phyloP scores from a whole-genome alignment of 2,329 filamentous ascomycete species.

The Dothistroma pini region DNA sequence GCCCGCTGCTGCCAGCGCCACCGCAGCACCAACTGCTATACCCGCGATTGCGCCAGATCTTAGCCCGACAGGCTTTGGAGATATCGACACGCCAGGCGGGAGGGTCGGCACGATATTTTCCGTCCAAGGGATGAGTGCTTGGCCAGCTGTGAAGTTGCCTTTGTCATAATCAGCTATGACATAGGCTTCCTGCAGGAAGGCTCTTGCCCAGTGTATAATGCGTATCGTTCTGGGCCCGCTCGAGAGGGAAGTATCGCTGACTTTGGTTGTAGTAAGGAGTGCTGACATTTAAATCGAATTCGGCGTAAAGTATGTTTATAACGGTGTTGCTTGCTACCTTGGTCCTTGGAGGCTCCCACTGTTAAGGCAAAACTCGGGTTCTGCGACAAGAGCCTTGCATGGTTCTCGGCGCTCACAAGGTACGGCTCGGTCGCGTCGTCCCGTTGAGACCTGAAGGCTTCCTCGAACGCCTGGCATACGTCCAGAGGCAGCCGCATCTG shows the following conservation, averaged over 20 bases:
- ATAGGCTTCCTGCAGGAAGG: slow-evolving; percentile 31
- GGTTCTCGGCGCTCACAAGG: slow-evolving; percentile 39
- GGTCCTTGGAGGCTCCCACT: slow-evolving; percentile 11
- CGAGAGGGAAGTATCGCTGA: slow-evolving; percentile 27
- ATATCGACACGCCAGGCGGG: background rate
- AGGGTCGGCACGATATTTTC: background rate
- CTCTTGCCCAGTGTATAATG: slow-evolving; percentile 31
- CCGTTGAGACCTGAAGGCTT: slow-evolving; percentile 39
- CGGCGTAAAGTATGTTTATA: slow-evolving; percentile 30
- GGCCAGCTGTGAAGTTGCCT: slow-evolving; percentile 12
- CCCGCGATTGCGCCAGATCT: slow-evolving; percentile 1
- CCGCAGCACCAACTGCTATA: background rate
- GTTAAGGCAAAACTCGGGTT: slow-evolving; percentile 40
- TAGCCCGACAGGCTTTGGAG: background rate
- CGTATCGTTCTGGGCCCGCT: slow-evolving; percentile 23
- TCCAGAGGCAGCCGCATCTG: slow-evolving; percentile 40
- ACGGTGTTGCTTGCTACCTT: slow-evolving; percentile 6
- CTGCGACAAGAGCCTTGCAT: slow-evolving; percentile 30
- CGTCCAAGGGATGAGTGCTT: slow-evolving; percentile 10
- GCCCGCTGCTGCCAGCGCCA: background rate
- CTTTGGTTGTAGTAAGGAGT: slow-evolving; percentile 15
- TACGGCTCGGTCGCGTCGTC: slow-evolving; percentile 38
- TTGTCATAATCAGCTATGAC: slow-evolving; percentile 17
- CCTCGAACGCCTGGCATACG: slow-evolving; percentile 41
- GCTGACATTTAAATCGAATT: slow-evolving; percentile 30